Evolutionary conservation across 345 rosid species (phyloP).

Genomic region (Eucalyptus sp.): DNA sequence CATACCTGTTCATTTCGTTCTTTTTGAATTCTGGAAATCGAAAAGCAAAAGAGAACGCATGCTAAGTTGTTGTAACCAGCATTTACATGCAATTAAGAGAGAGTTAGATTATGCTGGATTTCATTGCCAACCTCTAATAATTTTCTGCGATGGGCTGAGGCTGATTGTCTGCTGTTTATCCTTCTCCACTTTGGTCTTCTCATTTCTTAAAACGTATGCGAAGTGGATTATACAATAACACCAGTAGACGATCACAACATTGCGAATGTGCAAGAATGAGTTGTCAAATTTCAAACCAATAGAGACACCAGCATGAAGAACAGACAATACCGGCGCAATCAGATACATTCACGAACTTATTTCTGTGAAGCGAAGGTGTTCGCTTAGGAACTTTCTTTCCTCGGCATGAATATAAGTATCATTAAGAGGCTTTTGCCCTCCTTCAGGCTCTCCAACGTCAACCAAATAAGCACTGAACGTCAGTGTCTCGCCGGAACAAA

Average conservation of each 20-base stretch:
- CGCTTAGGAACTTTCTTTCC: not conserved
- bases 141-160: conserved; percentile 47
- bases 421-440: no score
- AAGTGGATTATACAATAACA: not conserved
- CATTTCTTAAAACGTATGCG: not conserved
- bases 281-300: not conserved
- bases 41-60: not conserved
- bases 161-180: not conserved
- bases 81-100: not conserved
- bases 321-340: conserved; percentile 21
- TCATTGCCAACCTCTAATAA: conserved; percentile 37
- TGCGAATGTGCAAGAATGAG: not conserved
- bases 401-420: no score
- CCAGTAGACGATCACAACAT: not conserved
- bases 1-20: conserved; percentile 47
- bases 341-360: conserved; percentile 26
- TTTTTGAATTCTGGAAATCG: conserved; percentile 48
- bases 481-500: rapidly evolving
- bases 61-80: not conserved
- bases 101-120: not conserved
- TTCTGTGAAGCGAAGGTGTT: not conserved
- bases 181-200: conserved; percentile 11
- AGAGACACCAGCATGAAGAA: not conserved
- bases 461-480: no score
- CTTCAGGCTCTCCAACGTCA: no score